Evolutionary conservation across 371 early-diverging fungal genomes (phyloP).

Genomic region (Mucor mucedo): DNA sequence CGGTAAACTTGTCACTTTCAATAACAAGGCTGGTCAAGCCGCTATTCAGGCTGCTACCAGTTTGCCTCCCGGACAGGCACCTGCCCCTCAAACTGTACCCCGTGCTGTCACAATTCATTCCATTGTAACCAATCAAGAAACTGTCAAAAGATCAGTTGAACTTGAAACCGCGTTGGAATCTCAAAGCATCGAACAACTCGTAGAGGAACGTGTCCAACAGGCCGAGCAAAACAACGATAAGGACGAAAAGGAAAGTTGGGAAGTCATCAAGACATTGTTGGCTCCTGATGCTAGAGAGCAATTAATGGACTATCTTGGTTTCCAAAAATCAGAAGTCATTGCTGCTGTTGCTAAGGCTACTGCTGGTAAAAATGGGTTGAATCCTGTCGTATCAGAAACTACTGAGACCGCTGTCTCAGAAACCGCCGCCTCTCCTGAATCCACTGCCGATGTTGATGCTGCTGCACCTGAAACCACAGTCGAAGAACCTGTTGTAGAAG

Average conservation of each 20-base stretch:
- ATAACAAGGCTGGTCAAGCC: constrained; percentile 51
- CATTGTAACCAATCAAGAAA: constrained; percentile 69
- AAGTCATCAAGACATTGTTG: constrained; percentile 84
- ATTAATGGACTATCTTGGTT: constrained; percentile 85
- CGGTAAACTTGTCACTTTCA: constrained; percentile 81
- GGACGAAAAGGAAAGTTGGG: constrained; percentile 78
- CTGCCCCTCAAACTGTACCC: constrained; percentile 42
- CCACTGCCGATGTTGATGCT: constrained; percentile 12
- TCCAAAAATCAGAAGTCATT: constrained; percentile 70
- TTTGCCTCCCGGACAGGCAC: constrained; percentile 56
- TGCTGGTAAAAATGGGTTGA: constrained; percentile 17
- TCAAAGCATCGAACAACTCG: constrained; percentile 60
- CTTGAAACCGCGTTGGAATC: constrained; percentile 63
- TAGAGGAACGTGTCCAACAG: constrained; percentile 62
- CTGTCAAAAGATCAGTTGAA: constrained; percentile 67
- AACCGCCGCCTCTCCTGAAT: constrained; percentile 10
- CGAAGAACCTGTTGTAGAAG: constrained; percentile 17
- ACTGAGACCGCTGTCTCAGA: constrained; percentile 7
- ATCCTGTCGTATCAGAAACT: constrained; percentile 17
- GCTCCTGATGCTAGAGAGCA: constrained; percentile 81
- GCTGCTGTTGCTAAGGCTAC: constrained; percentile 55
- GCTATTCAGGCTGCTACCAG: constrained; percentile 48
- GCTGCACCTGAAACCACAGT: background rate
- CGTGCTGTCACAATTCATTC: constrained; percentile 51
- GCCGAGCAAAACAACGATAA: constrained; percentile 38